Evolutionary conservation across 768 basidiomycete genomes (phyloP).

Genomic region (Hypholoma sublateritium): DNA sequence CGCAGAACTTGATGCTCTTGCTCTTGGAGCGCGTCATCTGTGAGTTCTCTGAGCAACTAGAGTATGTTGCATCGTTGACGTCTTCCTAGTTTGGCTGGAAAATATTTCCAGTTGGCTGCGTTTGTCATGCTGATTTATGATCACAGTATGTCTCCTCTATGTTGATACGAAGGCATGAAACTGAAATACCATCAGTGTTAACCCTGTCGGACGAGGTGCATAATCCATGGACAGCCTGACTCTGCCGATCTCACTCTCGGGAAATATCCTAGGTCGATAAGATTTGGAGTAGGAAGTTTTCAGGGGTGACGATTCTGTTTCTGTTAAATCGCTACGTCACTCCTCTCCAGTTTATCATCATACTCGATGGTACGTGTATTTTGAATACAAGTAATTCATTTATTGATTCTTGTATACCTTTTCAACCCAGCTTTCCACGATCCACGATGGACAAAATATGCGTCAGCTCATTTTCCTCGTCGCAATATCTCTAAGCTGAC

Average conservation of each 20-base stretch:
- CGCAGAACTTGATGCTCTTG: constrained; percentile 4
- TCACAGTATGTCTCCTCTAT: constrained; percentile 10
- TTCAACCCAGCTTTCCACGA: constrained; percentile 13
- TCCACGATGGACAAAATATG: constrained; percentile 12
- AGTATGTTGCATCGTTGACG: background rate
- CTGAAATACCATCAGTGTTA: background rate
- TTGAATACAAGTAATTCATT: background rate
- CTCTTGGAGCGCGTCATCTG: constrained; percentile 8
- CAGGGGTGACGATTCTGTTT: constrained; percentile 26
- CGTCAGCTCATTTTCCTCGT: background rate
- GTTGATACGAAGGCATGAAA: background rate
- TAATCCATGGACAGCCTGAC: background rate
- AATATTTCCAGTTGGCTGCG: constrained; percentile 19
- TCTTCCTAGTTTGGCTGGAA: constrained; percentile 12
- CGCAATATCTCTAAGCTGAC: too few relatives aligned
- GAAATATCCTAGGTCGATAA: constrained; percentile 20
- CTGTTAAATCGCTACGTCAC: constrained; percentile 29
- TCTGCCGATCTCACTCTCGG: background rate
- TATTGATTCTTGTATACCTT: background rate
- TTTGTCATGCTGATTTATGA: constrained; percentile 20
- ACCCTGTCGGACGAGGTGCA: constrained; percentile 17
- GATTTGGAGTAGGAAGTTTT: constrained; percentile 26
- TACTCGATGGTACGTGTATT: constrained; percentile 12
- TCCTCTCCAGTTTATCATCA: constrained; percentile 24
- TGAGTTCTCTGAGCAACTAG: background rate